These are phyloP conservation scores for Coffea humblotiana DNA, from an alignment of 305 asterid species.

Conservation along the genomic window DNA sequence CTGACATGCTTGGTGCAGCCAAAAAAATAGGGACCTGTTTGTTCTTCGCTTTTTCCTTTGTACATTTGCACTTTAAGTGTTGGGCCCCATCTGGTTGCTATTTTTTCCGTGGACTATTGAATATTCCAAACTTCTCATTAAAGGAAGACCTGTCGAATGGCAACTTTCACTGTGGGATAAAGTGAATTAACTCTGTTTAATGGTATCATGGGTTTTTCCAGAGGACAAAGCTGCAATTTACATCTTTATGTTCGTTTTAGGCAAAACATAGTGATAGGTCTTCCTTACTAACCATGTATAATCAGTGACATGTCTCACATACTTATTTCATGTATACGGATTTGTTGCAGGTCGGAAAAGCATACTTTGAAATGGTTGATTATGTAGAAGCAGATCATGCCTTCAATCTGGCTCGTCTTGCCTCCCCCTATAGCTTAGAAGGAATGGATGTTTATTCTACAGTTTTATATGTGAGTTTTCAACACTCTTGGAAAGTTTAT, in stretches of 20 bases:
- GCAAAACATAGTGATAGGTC: background rate
- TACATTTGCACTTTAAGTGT: background rate
- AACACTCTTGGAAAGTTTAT: slow-evolving; percentile 18
- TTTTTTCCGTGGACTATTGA: background rate
- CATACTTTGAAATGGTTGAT: slow-evolving; percentile 87
- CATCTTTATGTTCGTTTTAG: background rate
- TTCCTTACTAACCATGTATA: background rate
- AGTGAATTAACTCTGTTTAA: no score
- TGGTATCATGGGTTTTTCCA: background rate
- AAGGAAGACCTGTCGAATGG: background rate
- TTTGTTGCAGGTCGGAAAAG: slow-evolving; percentile 75
- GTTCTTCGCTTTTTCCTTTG: no score
- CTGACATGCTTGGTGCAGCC: background rate
- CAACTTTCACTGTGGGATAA: background rate
- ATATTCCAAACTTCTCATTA: background rate
- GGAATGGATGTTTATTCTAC: slow-evolving; percentile 95
- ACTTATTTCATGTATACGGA: background rate
- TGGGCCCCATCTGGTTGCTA: background rate
- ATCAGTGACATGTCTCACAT: no score
- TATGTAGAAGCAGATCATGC: slow-evolving; percentile 93
- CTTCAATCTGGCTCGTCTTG: slow-evolving; percentile 79
- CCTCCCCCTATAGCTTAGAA: slow-evolving; percentile 79
- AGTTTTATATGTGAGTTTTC: slow-evolving; percentile 79
- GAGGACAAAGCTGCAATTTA: background rate
- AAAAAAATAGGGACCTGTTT: background rate